Base-by-base conservation (phyloP, 352 stramenopile species). In the Phytophthora crassamura region DNA sequence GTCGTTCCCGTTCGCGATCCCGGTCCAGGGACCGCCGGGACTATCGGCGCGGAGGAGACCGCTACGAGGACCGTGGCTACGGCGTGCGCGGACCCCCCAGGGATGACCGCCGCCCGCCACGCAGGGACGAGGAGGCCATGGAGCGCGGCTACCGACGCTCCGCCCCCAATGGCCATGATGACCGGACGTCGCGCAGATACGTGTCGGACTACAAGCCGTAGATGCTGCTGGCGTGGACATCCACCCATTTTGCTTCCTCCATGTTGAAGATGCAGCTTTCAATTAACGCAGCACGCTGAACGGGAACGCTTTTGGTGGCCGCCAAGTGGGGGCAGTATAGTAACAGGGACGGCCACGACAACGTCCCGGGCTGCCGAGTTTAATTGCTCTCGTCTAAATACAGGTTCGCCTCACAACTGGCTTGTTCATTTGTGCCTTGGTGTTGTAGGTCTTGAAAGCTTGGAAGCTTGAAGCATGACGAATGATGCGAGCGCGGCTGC, bases 141-240 rank as follows among this genome's bases (percentile, higher is more conserved):
- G 69, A 78, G 30, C 69, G 69, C 3, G 78, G 78, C 14, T 85
- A 85, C 49, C 63, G 76, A 57, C 71, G 72, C n/a, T 49, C 57
- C 28, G 38, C 72, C 6, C 51, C 63, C 33, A 71, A 77, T 59
- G 82, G 76, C 30, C 80, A 88, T 40, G 83, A 89, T 22, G 83
- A 89, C 51, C 80, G 80, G 51, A 77, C 65, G 50, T 77, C 67
- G 35, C 81, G 81, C 51, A 74, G 67, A 61, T 88, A 90, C 56
- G 52, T 59, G 38, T 64, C 59, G 40, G 73, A 82, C 49, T 89
- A 86, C 42, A 64, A 67, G 20, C 77, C 73, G 40, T 86, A 73
- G 60, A 74, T 8, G 22, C 38, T 30, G 18, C 22, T 18, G 28
- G n/a, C 47, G 41, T 53, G 12, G 35, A 32, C 46, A 40, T 49